Evolutionary conservation across 2,329 filamentous ascomycete species (phyloP), one percentile per base, ranked within the genome.

Genomic region (Ascochyta clinopodiicola): DNA sequence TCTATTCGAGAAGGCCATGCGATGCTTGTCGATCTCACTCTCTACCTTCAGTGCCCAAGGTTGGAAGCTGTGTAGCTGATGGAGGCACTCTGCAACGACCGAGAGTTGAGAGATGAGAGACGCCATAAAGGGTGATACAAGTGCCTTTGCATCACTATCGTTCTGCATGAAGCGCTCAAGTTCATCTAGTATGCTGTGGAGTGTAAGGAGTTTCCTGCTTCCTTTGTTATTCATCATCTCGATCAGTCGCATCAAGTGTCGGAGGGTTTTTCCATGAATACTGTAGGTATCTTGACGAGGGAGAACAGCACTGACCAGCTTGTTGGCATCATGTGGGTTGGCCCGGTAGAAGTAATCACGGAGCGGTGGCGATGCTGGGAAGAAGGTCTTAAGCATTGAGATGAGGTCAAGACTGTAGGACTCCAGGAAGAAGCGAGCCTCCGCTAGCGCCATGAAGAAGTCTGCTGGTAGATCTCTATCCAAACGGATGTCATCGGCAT

Each of bases 31-130:
- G 1, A 44, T 24, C 1, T 22, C 12, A 19, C 22, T 31, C 6
- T 79, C 74, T 37, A 80, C 81, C 0, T 59, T 68, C 27, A 64
- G 66, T 1, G 80, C 78, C 80, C 81, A 83, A 0, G 81, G 81
- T 37, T 80, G 78, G 56, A 78, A 83, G 0, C 76, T 50, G 1
- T 79, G 66, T 1, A 84, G 57, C 46, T 84, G 80, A 4, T 69
- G 66, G 10, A 77, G 27, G 44, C 79, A 81, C 53, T 84, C 69
- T 1, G 73, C 59, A 0, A 82, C 34, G 34, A 84, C 76, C 1
- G 80, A 77, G 0, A 84, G 63, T n/a, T 83, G 78, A 2, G 77
- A 75, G 73, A 0, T 76, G 29, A 0, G 43, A 49, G 1, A 32
- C 13, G 71, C 72, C 0, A 81, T 53, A 8, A 61, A 67, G 0